Base-by-base conservation (phyloP, 306 rosid genomes). In the Hippophae rhamnoides region DNA sequence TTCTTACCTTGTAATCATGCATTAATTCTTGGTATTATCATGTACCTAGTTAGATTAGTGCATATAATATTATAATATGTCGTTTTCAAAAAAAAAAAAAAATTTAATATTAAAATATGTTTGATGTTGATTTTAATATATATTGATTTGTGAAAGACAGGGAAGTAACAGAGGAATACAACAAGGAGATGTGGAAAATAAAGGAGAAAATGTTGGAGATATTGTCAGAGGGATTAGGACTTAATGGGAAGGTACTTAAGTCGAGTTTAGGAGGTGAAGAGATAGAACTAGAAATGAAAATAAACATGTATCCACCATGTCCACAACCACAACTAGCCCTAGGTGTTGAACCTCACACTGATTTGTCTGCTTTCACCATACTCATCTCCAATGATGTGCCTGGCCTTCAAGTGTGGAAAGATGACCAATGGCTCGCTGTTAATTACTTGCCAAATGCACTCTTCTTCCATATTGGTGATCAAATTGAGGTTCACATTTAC, bases 311-410 rank as follows among this genome's bases (percentile, higher is more conserved):
- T 54, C 90, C 90, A 6, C 84, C 88, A 3, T 86, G 95, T 47
- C 90, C 90, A 27, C 90, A 84, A 13, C 90, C 88, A 10, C 64
- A 86, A 26, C 56, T 81, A 9, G 95, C 86, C 49, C 63, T 86
- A 0, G 90, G 95, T 7, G 90, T 84, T 26, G 95, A 86, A 65
- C 66, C 95, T 10, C 95, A 84, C 73, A 84, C 95, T 1, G 88
- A 86, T 57, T 83, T 86, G 90, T 79, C 79, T n/a, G 88, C 79
- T 55, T 66, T 86, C 27, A 83, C 88, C 6, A 0, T 86, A 9
- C 84, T 81, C 0, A 73, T 86, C 26, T 72, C 88, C 0, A 86
- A 86, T 11, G 64, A 81, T 1, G 88, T 84, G 60, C 76, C 84
- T 0, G 90, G 90, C 57, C 84, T 86, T 5, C 86, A 84, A 62